These are phyloP conservation scores for Lachancea lanzarotensis DNA, from an alignment of 805 yeast genomes.

Conservation along the genomic window DNA sequence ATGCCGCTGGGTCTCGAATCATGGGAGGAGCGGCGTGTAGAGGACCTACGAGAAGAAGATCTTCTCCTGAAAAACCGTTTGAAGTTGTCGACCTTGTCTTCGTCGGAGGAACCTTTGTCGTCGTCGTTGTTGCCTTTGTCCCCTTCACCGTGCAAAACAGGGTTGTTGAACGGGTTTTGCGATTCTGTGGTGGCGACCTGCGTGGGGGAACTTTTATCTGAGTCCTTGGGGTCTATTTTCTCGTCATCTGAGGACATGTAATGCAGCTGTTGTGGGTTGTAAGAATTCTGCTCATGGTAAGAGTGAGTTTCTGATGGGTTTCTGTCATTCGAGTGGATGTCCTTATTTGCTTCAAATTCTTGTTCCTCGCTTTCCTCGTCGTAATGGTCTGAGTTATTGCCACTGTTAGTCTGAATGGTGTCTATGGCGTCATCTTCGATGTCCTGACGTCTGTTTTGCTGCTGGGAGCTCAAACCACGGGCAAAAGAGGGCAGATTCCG, in stretches of 20 bases:
- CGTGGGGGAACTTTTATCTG: conserved; percentile 1
- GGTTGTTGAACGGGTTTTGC: not conserved
- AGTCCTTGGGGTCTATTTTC: conserved; percentile 1
- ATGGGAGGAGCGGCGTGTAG: conserved; percentile 8
- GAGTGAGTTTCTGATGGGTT: too few species aligned
- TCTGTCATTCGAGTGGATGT: not conserved
- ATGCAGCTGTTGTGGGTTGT: not conserved
- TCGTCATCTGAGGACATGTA: conserved; percentile 2
- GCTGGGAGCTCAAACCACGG: conserved; percentile 2
- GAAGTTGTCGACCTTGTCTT: conserved; percentile 19
- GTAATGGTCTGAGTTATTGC: conserved; percentile 9
- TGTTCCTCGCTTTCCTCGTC: conserved; percentile 1
- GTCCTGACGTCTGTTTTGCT: conserved; percentile 4
- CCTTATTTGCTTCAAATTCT: not conserved
- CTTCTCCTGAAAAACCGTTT: conserved; percentile 19
- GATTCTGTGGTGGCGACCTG: not conserved
- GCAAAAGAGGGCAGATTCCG: conserved; percentile 12
- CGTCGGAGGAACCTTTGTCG: conserved; percentile 12
- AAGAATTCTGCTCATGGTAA: not conserved
- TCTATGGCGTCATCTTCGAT: conserved; percentile 19
- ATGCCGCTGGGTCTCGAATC: conserved; percentile 9
- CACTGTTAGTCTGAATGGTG: conserved; percentile 18
- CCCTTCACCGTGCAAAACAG: conserved; percentile 2
- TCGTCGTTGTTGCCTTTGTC: conserved; percentile 6
- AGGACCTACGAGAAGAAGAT: conserved; percentile 8